Evolutionary conservation across 805 yeast genomes (phyloP), one percentile per base, ranked within the genome.

Genomic region (Cyberlindnera mycetangii): DNA sequence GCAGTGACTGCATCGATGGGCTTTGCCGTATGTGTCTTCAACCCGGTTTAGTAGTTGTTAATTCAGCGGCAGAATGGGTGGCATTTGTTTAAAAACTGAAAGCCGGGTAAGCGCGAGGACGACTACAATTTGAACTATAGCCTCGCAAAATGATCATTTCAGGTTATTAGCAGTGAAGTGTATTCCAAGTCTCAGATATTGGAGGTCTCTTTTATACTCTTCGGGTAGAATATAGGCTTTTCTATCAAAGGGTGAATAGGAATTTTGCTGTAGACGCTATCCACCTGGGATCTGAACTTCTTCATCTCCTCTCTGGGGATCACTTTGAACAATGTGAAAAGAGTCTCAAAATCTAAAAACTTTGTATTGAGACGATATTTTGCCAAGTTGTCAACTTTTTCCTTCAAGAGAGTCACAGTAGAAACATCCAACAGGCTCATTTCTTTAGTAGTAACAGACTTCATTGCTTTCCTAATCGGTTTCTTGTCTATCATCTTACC

Each of bases 1-100:
- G 33, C 34, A 41, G 36, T 2, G 49, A 35, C 16, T 46, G 35
- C 49, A 46, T 45, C 32, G 21, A 3, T 10, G 28, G 28, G 14
- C n/a, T n/a, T n/a, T n/a, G n/a, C n/a, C n/a, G n/a, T n/a, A n/a
- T n/a, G n/a, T 25, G 28, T 25, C 7, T 10, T 10, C 28, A n/a
- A 11, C 12, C 5, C 14, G 12, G 12, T 25, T 25, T 25, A 10
- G 28, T 25, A n/a, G 25, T n/a, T n/a, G n/a, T n/a, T n/a, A n/a
- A n/a, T n/a, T n/a, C n/a, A n/a, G n/a, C n/a, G n/a, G n/a, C n/a
- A n/a, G n/a, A n/a, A n/a, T n/a, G n/a, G 25, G 7, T 22, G 7
- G 25, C 25, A 10, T 8, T 22, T 22, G 25, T 22, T 22, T 7
- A 8, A 7, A 22, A 10, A 7, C 25, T 10, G 10, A 22, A 22